These are phyloP conservation scores for Gymnopilus dilepis DNA, from an alignment of 768 basidiomycete genomes.

Conservation along the genomic window DNA sequence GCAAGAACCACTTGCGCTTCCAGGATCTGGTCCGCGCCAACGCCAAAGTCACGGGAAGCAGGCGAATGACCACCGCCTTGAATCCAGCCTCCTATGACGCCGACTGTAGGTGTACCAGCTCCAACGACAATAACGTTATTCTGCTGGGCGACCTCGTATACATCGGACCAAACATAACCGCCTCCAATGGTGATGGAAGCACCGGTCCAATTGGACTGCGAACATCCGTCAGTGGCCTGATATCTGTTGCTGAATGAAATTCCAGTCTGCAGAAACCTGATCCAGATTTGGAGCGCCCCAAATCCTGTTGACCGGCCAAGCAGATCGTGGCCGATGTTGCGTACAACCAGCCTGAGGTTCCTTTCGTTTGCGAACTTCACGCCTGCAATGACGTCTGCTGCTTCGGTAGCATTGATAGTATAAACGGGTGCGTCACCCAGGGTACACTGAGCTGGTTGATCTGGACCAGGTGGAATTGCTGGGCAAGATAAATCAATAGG, in stretches of 20 bases:
- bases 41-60: neutral
- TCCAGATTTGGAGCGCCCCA: conserved; percentile 27
- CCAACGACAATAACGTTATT: no score
- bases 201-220: conserved; percentile 21
- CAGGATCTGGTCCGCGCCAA: conserved; percentile 47
- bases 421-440: conserved; percentile 7
- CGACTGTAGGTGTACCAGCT: neutral
- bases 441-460: no score
- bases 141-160: no score
- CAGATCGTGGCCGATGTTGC: conserved; percentile 32
- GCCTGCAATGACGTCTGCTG: conserved; percentile 27
- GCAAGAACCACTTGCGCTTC: conserved; percentile 48
- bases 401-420: conserved; percentile 24
- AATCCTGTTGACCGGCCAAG: conserved; percentile 30
- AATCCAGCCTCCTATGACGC: conserved; percentile 3
- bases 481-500: no score
- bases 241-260: conserved; percentile 15
- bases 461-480: no score
- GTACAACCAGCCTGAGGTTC: conserved; percentile 30
- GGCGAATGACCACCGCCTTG: conserved; percentile 8
- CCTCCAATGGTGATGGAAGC: neutral
- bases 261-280: conserved; percentile 22
- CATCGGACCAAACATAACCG: no score
- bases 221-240: neutral
- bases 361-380: conserved; percentile 27